A percentile compares a stretch with the other conserved stretches of the same genome.
phyloP scores from a whole-genome alignment of 805 yeast species.

The Cyberlindnera americana region DNA sequence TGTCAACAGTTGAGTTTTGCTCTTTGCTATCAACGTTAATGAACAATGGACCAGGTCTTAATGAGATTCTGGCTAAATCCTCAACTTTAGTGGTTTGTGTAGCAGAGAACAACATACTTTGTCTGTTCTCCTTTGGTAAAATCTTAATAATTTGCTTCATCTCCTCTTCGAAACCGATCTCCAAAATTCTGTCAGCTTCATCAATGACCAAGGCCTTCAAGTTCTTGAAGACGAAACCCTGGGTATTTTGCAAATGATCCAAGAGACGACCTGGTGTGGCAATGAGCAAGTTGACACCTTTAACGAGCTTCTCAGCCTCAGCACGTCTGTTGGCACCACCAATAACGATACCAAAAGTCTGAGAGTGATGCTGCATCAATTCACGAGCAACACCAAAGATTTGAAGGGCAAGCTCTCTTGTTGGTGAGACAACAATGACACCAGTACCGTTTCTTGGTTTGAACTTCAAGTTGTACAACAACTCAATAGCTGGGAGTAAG shows the following conservation, averaged over 20 bases:
- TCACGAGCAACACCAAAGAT: slow-evolving; percentile 98
- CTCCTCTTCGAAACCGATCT: slow-evolving; percentile 98
- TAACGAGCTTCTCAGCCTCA: slow-evolving; percentile 90
- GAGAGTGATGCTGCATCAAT: slow-evolving; percentile 76
- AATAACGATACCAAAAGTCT: slow-evolving; percentile 93
- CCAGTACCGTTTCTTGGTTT: slow-evolving; percentile 99
- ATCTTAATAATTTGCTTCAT: slow-evolving; percentile 96
- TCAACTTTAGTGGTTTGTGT: slow-evolving; percentile 99
- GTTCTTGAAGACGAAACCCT: slow-evolving; percentile 91
- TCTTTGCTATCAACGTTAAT: slow-evolving; percentile 87
- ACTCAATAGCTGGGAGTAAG: slow-evolving; percentile 91
- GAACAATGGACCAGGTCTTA: slow-evolving; percentile 89
- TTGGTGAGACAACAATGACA: slow-evolving; percentile 92
- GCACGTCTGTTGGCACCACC: slow-evolving; percentile 98
- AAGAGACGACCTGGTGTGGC: slow-evolving; percentile 98
- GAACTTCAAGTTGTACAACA: slow-evolving; percentile 83
- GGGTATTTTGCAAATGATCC: slow-evolving; percentile 95
- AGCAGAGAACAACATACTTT: slow-evolving; percentile 97
- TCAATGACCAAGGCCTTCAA: slow-evolving; percentile 91
- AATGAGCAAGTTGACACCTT: slow-evolving; percentile 90
- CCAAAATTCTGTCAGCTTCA: slow-evolving; percentile 97
- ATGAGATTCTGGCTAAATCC: slow-evolving; percentile 93
- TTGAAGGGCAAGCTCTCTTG: slow-evolving; percentile 96
- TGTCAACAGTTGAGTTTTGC: slow-evolving; percentile 89
- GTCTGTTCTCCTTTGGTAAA: slow-evolving; percentile 89